Conservation (phyloP, 148 eudicot species). For the Vaccinium darrowii region DNA sequence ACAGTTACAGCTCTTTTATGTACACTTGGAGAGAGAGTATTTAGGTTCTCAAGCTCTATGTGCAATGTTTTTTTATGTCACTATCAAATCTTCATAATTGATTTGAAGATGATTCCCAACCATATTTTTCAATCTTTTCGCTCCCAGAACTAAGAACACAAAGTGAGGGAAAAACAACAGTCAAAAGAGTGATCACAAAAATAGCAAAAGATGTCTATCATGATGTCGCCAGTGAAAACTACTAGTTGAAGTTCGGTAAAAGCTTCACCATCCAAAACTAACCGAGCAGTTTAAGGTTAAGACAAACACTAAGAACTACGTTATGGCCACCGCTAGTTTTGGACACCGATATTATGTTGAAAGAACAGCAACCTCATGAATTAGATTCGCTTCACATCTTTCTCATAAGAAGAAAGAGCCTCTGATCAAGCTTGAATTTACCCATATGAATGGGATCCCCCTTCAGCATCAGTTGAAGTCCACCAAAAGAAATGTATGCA, state of each 20-base stretch:
- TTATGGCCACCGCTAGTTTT: neutral
- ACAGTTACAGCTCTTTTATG: neutral
- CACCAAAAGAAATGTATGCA: constrained; percentile 6
- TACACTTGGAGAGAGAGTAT: neutral
- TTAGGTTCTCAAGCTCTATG: neutral
- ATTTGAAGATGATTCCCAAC: neutral
- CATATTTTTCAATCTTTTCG: neutral
- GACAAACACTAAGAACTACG: neutral
- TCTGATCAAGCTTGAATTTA: constrained; percentile 1
- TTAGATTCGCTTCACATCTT: neutral
- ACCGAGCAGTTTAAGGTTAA: neutral
- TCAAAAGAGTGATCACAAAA: neutral
- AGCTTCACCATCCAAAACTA: neutral
- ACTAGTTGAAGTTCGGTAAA: neutral
- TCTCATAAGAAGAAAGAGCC: constrained; percentile 6
- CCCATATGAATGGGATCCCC: neutral
- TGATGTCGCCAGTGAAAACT: neutral
- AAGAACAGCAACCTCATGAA: neutral
- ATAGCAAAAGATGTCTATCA: neutral
- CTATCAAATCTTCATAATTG: neutral
- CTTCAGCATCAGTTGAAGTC: neutral
- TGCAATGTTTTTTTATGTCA: neutral
- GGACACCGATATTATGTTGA: neutral
- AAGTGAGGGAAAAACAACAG: neutral
- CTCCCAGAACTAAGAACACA: neutral